Evolutionary conservation across 1,284 basidiomycete species (phyloP).

Genomic region (Anthracocystis walkeri): DNA sequence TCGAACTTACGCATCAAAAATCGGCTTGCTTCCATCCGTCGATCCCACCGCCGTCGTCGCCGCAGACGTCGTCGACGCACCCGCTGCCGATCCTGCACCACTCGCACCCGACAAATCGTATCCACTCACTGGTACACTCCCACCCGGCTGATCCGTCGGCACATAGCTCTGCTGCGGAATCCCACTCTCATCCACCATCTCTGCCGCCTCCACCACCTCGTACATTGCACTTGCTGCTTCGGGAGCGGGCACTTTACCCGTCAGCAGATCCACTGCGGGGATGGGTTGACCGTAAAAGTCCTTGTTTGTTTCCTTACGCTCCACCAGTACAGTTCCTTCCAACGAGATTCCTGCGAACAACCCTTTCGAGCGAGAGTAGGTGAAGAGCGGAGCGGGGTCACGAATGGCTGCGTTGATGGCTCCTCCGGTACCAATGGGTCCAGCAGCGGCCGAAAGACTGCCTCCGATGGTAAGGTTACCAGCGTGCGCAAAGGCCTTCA

Average conservation of each 20-base stretch:
- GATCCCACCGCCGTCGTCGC: background rate
- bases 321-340: slow-evolving; percentile 93
- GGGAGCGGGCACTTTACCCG: slow-evolving; percentile 92
- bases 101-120: slow-evolving; percentile 35
- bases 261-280: slow-evolving; percentile 87
- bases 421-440: slow-evolving; percentile 92
- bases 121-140: slow-evolving; percentile 8
- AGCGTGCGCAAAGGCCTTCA: slow-evolving; percentile 91
- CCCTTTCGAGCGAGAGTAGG: slow-evolving; percentile 93
- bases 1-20: slow-evolving; percentile 46
- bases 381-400: slow-evolving; percentile 96
- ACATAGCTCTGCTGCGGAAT: slow-evolving; percentile 85
- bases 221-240: slow-evolving; percentile 93
- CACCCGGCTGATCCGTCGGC: slow-evolving; percentile 71
- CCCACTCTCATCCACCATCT: slow-evolving; percentile 74
- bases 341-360: slow-evolving; percentile 94
- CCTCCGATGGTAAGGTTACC: slow-evolving; percentile 95
- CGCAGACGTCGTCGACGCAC: slow-evolving; percentile 1
- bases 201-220: slow-evolving; percentile 86
- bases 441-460: slow-evolving; percentile 64
- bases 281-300: slow-evolving; percentile 95
- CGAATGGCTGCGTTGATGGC: slow-evolving; percentile 87
- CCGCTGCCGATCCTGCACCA: slow-evolving; percentile 1
- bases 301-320: slow-evolving; percentile 81
- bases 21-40: slow-evolving; percentile 25